Base-by-base conservation (phyloP, 345 rosid species). In the Eucalyptus marginata region DNA sequence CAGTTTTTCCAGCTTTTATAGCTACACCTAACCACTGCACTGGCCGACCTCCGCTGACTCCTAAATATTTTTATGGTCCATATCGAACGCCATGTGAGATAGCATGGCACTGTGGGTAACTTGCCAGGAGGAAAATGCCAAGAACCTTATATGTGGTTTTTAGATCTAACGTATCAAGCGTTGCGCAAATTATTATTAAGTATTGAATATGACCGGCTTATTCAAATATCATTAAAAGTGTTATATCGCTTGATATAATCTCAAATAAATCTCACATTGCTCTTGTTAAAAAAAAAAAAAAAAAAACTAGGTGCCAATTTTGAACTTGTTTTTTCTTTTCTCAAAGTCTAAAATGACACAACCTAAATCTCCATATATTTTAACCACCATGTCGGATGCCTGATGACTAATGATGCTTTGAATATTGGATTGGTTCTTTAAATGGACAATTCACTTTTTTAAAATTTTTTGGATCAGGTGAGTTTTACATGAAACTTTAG, bases 231-330 rank as follows among this genome's bases (percentile, higher is more conserved):
- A 10, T 76, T 24, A 20, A 40, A 40, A 20, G 4, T 10, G 0
- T 20, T 44, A 0, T 36, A 11, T 76, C 15, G 1, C 3, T 76
- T 36, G 5, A 33, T 18, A 33, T 10, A 71, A 71, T 71, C 46
- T 36, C 46, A 33, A 33, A 33, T 71, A 18, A 33, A 71, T 71
- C 44, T 18, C 22, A 9, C 81, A 18, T 10, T 5, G 5, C 44
- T 18, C 7, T 0, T 8, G 24, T 68, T 31, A 10, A 51, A 1
- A 14, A 50, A 15, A 6, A 7, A 51, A 31, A 4, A 14, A 16
- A 16, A 16, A 66, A 16, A 66, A 16, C 0, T 66, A 12, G 0
- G 0, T 66, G 11, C 43, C 31, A 66, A 66, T 31, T 66, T 31
- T 68, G 13, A 68, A 68, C 13, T 9, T 15, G 22, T 66, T 66